phyloP scores from a whole-genome alignment of 2,329 filamentous ascomycete species.

The Stachybotrys elegans region DNA sequence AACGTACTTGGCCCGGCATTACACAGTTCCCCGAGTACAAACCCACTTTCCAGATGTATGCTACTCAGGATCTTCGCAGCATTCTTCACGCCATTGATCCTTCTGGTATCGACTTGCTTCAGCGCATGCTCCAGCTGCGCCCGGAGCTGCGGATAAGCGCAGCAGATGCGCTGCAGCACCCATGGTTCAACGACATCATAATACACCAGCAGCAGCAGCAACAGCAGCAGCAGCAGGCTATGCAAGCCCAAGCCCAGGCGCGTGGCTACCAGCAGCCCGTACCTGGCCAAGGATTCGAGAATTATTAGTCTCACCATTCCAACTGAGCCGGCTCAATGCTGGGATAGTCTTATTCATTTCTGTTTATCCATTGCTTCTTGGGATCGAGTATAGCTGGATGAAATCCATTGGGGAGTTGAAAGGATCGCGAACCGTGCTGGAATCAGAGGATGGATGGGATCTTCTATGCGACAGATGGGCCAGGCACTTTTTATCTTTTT shows the following conservation, averaged over 20 bases:
- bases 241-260: constrained; percentile 1
- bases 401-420: too few relatives aligned
- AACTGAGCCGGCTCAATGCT: not conserved
- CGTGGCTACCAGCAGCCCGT: constrained; percentile 22
- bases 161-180: constrained; percentile 78
- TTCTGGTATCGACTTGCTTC: constrained; percentile 78
- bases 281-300: constrained; percentile 31
- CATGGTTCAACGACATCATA: constrained; percentile 80
- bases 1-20: constrained; percentile 93
- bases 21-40: constrained; percentile 98
- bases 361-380: too few relatives aligned
- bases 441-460: too few relatives aligned
- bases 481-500: too few relatives aligned
- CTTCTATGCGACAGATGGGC: too few relatives aligned
- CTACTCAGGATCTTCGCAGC: constrained; percentile 80
- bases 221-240: constrained; percentile 25
- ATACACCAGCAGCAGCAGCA: constrained; percentile 48
- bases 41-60: constrained; percentile 87
- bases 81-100: constrained; percentile 90
- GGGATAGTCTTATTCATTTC: not conserved
- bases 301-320: constrained; percentile 22
- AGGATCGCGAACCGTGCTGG: too few relatives aligned
- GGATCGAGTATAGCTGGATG: too few relatives aligned
- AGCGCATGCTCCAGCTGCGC: constrained; percentile 85
- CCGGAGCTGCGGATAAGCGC: constrained; percentile 90